A percentile compares a stretch with the other conserved stretches of the same genome.
These are phyloP conservation scores for Capronia epimyces DNA, from an alignment of 2,329 filamentous ascomycete species.

Conservation along the genomic window DNA sequence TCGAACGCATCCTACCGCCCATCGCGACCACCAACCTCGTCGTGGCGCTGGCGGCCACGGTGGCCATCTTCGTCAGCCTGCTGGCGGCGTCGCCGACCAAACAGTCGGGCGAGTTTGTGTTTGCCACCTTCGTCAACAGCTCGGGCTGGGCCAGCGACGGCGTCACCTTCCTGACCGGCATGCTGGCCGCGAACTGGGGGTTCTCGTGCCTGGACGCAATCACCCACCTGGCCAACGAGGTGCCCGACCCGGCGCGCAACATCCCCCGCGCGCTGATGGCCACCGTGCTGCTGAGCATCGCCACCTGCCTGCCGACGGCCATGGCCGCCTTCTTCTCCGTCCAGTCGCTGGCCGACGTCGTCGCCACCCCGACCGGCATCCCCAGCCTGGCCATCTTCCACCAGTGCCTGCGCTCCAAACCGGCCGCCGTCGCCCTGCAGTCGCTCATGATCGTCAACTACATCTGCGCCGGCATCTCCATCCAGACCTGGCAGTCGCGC, in stretches of 20 bases:
- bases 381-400: background rate
- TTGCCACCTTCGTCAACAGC: slow-evolving; percentile 49
- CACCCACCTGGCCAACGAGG: slow-evolving; percentile 17
- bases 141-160: slow-evolving; percentile 43
- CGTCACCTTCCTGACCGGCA: slow-evolving; percentile 13
- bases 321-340: slow-evolving; percentile 18
- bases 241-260: slow-evolving; percentile 8
- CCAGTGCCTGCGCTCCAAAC: background rate
- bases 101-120: slow-evolving; percentile 44
- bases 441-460: background rate
- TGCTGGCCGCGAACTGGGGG: background rate
- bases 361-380: slow-evolving; percentile 33
- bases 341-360: background rate
- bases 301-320: slow-evolving; percentile 6
- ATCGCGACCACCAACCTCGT: slow-evolving; percentile 44
- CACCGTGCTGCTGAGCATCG: slow-evolving; percentile 7
- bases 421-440: background rate
- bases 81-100: slow-evolving; percentile 42
- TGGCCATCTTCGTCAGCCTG: slow-evolving; percentile 46
- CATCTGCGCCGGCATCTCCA: background rate
- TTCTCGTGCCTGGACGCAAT: slow-evolving; percentile 11
- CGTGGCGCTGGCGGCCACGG: slow-evolving; percentile 45
- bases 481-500: slow-evolving; percentile 3
- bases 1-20: slow-evolving; percentile 35
- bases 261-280: slow-evolving; percentile 11